Percentiles rank a stretch among this genome's conserved stretches.
phyloP scores from a whole-genome alignment of 2,329 filamentous ascomycete genomes.

The Bertia moriformis region DNA sequence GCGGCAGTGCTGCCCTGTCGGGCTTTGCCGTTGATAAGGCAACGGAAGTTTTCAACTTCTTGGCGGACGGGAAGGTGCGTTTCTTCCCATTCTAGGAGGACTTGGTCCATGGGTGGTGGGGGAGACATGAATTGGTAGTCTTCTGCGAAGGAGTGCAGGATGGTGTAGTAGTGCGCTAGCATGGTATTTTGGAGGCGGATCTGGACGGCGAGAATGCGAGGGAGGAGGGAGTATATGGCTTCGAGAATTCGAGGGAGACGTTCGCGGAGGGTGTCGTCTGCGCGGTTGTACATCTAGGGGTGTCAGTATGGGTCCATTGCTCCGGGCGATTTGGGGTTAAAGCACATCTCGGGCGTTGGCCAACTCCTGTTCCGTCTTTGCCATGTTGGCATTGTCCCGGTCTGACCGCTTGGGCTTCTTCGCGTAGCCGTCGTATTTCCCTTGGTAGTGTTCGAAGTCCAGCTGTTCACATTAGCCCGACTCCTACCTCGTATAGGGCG shows the following conservation, averaged over 20 bases:
- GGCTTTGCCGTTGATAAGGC: slow-evolving; percentile 54
- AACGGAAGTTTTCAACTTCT: slow-evolving; percentile 50
- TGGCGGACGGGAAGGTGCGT: slow-evolving; percentile 48
- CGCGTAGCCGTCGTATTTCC: slow-evolving; percentile 52
- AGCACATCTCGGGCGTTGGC: slow-evolving; percentile 47
- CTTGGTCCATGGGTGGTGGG: slow-evolving; percentile 56
- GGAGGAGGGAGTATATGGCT: slow-evolving; percentile 60
- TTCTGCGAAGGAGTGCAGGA: slow-evolving; percentile 59
- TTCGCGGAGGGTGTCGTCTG: slow-evolving; percentile 60
- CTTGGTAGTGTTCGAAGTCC: slow-evolving; percentile 67
- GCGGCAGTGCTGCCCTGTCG: too few relatives aligned
- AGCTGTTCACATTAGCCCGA: too few relatives aligned
- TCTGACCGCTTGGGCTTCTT: slow-evolving; percentile 58
- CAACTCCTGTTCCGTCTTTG: slow-evolving; percentile 60
- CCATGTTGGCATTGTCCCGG: slow-evolving; percentile 58
- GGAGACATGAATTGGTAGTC: slow-evolving; percentile 57
- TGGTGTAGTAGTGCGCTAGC: slow-evolving; percentile 65
- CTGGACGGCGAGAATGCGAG: slow-evolving; percentile 54
- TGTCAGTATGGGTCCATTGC: slow-evolving; percentile 4
- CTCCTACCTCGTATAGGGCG: background rate
- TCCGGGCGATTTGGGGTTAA: background rate
- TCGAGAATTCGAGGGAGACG: slow-evolving; percentile 58
- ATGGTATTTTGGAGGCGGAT: slow-evolving; percentile 66
- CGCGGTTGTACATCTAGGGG: slow-evolving; percentile 52
- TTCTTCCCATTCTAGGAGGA: slow-evolving; percentile 51